phyloP scores from a whole-genome alignment of 2,329 filamentous ascomycete genomes.

The Alternaria brassicae region DNA sequence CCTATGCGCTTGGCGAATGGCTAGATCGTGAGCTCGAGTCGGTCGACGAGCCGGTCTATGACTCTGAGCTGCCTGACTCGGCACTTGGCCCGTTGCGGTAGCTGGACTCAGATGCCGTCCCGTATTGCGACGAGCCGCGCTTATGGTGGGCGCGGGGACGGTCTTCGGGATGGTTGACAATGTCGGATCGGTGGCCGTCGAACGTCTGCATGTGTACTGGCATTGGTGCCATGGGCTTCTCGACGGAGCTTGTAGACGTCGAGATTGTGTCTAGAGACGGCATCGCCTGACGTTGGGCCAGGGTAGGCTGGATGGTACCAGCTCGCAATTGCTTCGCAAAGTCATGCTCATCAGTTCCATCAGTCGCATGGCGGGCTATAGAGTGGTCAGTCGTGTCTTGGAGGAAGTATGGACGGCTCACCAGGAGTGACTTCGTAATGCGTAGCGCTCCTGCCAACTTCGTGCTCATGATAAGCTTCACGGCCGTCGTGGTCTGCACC shows the following conservation, averaged over 20 bases:
- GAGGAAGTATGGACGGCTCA: neutral
- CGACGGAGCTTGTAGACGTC: conserved; percentile 4
- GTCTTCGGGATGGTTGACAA: conserved; percentile 34
- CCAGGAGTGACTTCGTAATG: neutral
- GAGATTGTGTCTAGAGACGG: conserved; percentile 5
- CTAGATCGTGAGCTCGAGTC: conserved; percentile 24
- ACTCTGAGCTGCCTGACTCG: conserved; percentile 37
- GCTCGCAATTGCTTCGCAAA: conserved; percentile 22
- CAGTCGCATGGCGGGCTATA: conserved; percentile 32
- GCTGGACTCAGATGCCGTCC: conserved; percentile 28
- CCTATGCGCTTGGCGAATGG: conserved; percentile 24
- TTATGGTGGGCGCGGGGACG: conserved; percentile 31
- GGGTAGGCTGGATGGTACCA: conserved; percentile 6
- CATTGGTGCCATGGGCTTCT: conserved; percentile 23
- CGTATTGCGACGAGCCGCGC: conserved; percentile 27
- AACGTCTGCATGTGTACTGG: conserved; percentile 30
- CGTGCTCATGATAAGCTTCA: conserved; percentile 37
- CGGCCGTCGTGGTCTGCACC: conserved; percentile 57
- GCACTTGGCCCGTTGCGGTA: conserved; percentile 37
- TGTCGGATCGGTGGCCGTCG: conserved; percentile 38
- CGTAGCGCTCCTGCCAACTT: neutral
- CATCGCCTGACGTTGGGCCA: conserved; percentile 6
- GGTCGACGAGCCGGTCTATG: conserved; percentile 31
- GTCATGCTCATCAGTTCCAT: conserved; percentile 41
- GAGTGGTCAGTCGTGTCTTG: conserved; percentile 17